Conservation (phyloP, 2,329 filamentous ascomycete genomes). For the Colletotrichum sp. region DNA sequence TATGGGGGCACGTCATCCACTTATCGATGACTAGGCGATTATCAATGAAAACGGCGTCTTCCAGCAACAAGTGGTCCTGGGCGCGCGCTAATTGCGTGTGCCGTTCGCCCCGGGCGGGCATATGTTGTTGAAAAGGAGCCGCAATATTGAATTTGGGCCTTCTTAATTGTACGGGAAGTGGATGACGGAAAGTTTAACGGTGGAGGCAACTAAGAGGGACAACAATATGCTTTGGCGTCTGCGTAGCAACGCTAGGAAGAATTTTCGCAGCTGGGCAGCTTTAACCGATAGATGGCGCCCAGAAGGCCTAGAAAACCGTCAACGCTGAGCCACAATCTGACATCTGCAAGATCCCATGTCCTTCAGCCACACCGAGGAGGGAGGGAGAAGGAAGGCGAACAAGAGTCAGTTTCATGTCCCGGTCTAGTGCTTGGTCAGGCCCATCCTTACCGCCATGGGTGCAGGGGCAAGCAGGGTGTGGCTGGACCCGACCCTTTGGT, state of each 20-base stretch:
- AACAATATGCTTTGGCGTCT: background rate
- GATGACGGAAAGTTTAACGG: background rate
- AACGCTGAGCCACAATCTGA: background rate
- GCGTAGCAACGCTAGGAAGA: background rate
- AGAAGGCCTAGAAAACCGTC: background rate
- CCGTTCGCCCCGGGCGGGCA: background rate
- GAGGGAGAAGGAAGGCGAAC: background rate
- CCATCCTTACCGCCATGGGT: background rate
- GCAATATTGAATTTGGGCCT: background rate
- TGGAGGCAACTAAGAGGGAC: background rate
- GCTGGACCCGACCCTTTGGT: conserved; percentile 7
- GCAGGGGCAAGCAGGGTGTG: background rate
- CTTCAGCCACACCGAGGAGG: background rate
- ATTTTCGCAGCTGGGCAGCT: background rate
- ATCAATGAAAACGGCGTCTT: background rate
- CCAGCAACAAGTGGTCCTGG: background rate
- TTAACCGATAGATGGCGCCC: conserved; percentile 15
- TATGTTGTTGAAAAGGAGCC: background rate
- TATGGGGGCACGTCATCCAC: background rate
- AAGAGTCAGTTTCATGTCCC: conserved; percentile 3
- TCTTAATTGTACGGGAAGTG: background rate
- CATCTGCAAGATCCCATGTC: background rate
- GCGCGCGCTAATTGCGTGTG: background rate
- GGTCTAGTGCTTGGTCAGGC: background rate
- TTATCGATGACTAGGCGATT: background rate